Base-by-base conservation (phyloP, 495 filamentous ascomycete genomes). In the Podospora sp. region DNA sequence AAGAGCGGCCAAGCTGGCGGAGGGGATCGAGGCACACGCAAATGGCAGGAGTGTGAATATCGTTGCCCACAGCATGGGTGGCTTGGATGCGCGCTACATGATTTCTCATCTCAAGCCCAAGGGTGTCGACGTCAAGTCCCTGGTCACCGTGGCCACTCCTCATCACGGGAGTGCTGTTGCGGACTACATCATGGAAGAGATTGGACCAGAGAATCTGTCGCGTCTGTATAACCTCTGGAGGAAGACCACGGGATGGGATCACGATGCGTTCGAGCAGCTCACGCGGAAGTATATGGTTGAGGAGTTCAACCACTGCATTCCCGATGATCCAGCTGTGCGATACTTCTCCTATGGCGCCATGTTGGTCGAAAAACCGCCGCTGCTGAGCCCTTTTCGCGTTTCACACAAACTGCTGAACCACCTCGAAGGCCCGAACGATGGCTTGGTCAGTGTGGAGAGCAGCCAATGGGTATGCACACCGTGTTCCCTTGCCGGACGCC, bases 301-400 rank as follows among this genome's bases (percentile, higher is more conserved):
- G 21, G 83, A 84, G 9, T 99, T 99, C 82, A 99, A 97, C 71
- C 88, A 90, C 0, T 83, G 80, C 18, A 92, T 90, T 0, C 93
- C 89, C 6, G 88, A 99, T 77, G 76, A 87, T 12, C 83, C 88
- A 16, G 80, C 79, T n/a, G 89, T 96, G n/a, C 81, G 85, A 79
- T 97, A 97, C 75, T 97, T 92, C 76, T 96, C 92, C 18, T 97
- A 97, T 72, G 94, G 95, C 1, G 95, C 95, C 35, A 86, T 83
- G 65, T 82, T 92, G 33, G 62, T 49, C 53, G 76, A 88, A 21
- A 76, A 63, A 25, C 80, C 92, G 85, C 63, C 84, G 73, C 57
- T 83, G 85, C 36, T 96, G 78, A 92, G 88, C 35, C 84, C 91
- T 20, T 97, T 97, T 72, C 83, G 90, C 0, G 79, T 83, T 11